Percentiles rank a stretch among this genome's conserved stretches.
Evolutionary conservation across 768 basidiomycete genomes (phyloP).

Genomic region (Termitomyces sp.): DNA sequence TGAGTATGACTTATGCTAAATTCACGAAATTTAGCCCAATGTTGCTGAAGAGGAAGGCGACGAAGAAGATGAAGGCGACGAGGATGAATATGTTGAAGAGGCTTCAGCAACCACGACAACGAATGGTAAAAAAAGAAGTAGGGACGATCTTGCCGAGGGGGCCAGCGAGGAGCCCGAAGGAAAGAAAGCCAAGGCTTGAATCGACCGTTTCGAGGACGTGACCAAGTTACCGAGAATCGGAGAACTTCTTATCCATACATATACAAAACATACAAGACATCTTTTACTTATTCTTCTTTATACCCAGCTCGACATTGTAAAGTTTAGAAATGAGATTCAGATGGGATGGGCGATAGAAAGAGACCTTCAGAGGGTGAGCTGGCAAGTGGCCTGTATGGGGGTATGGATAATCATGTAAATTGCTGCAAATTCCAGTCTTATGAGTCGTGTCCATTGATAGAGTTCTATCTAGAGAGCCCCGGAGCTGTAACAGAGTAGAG

Average conservation of each 20-base stretch:
- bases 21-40: slow-evolving; percentile 20
- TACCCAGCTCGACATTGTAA: slow-evolving; percentile 12
- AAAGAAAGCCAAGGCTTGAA: slow-evolving; percentile 40
- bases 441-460: no score
- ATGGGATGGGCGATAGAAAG: background rate
- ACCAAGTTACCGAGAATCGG: background rate
- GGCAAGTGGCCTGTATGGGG: background rate
- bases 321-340: slow-evolving; percentile 4
- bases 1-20: background rate
- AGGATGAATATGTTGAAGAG: slow-evolving; percentile 13
- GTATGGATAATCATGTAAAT: no score
- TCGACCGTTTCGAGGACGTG: background rate
- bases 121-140: slow-evolving; percentile 31
- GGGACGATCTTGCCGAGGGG: slow-evolving; percentile 27
- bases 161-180: slow-evolving; percentile 25
- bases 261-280: slow-evolving; percentile 7
- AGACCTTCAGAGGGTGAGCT: no score
- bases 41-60: slow-evolving; percentile 29
- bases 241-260: slow-evolving; percentile 2
- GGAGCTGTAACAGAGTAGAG: background rate
- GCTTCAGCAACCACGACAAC: slow-evolving; percentile 10
- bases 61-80: slow-evolving; percentile 25
- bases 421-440: background rate
- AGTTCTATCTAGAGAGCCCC: background rate
- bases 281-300: slow-evolving; percentile 19